These are phyloP conservation scores for Penicillium robsamsonii DNA, from an alignment of 495 filamentous ascomycete genomes.

Conservation along the genomic window DNA sequence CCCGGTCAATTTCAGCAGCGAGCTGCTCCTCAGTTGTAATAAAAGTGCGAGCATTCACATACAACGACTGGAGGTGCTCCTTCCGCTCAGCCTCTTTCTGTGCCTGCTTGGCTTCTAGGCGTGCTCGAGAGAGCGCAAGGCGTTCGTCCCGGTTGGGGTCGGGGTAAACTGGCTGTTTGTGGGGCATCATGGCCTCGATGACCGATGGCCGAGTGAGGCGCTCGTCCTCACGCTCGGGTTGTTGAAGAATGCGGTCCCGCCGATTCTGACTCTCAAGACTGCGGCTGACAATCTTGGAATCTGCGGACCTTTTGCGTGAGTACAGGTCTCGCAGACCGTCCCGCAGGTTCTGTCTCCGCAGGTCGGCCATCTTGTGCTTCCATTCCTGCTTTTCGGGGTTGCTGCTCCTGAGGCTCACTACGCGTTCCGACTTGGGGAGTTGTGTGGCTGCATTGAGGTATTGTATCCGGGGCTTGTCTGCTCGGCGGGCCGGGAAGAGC, in stretches of 20 bases:
- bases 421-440: conserved; percentile 30
- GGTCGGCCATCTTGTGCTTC: conserved; percentile 60
- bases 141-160: conserved; percentile 50
- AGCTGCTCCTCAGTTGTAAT: conserved; percentile 64
- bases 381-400: conserved; percentile 55
- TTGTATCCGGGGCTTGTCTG: conserved; percentile 51
- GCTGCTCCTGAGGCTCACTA: conserved; percentile 31
- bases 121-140: conserved; percentile 41
- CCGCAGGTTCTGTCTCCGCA: conserved; percentile 60
- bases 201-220: conserved; percentile 56
- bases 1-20: conserved; percentile 57
- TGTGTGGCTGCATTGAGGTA: conserved; percentile 52
- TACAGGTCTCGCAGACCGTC: conserved; percentile 60
- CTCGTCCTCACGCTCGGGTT: conserved; percentile 59
- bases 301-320: conserved; percentile 50
- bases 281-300: conserved; percentile 35
- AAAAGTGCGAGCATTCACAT: conserved; percentile 63
- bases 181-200: conserved; percentile 38
- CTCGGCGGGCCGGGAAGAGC: conserved; percentile 53
- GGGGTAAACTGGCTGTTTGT: conserved; percentile 38
- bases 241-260: conserved; percentile 45
- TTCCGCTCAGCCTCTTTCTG: conserved; percentile 41
- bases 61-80: conserved; percentile 57
- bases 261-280: conserved; percentile 37
- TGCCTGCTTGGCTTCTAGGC: conserved; percentile 35